These are phyloP conservation scores for Tillandsia leiboldiana DNA, from an alignment of 176 grass and related monocot species.

Conservation along the genomic window DNA sequence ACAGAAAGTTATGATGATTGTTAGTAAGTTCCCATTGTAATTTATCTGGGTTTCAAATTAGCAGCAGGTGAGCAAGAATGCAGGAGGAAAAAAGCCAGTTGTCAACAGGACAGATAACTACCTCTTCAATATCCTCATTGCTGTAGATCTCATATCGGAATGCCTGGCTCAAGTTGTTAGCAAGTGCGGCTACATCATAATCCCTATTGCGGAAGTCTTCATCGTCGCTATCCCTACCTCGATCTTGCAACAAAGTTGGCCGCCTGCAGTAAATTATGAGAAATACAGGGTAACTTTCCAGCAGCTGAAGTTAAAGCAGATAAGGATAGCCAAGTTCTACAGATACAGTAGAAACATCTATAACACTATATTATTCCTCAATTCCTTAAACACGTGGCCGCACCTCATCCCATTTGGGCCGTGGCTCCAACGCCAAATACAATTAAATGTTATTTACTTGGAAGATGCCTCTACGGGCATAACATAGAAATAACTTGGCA, in stretches of 20 bases:
- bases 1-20: too few relatives aligned
- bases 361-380: too few relatives aligned
- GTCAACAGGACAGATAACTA: conserved; percentile 18
- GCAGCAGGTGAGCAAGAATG: background rate
- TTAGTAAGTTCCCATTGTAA: too few relatives aligned
- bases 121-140: conserved; percentile 87
- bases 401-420: too few relatives aligned
- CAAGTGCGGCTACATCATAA: conserved; percentile 92
- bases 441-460: background rate
- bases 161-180: conserved; percentile 88
- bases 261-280: conserved; percentile 32
- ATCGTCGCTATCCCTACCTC: conserved; percentile 91
- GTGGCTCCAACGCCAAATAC: background rate
- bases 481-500: background rate
- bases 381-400: too few relatives aligned
- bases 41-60: background rate
- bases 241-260: conserved; percentile 74
- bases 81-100: background rate
- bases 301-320: too few relatives aligned
- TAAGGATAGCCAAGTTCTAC: too few relatives aligned
- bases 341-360: too few relatives aligned
- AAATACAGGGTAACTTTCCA: background rate
- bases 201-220: conserved; percentile 93
- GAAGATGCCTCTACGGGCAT: background rate
- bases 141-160: conserved; percentile 78